These are phyloP conservation scores for Cutaneotrichosporon sp. DNA, from an alignment of 1,284 basidiomycete genomes.

Conservation along the genomic window DNA sequence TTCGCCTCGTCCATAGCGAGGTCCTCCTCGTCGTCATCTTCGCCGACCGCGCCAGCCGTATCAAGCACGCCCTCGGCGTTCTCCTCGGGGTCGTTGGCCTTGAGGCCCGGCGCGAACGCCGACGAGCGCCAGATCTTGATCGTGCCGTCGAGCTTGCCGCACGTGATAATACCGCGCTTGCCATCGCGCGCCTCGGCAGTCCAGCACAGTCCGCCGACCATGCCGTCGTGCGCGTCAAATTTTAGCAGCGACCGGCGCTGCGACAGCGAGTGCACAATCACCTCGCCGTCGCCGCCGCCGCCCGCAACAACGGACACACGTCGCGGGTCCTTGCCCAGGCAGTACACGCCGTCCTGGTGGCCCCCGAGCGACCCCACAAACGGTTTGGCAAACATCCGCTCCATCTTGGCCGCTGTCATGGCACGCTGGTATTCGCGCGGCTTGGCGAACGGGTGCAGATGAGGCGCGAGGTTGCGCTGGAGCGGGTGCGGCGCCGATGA, in stretches of 20 bases:
- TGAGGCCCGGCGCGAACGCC: slow-evolving; percentile 41
- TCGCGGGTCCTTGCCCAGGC: slow-evolving; percentile 70
- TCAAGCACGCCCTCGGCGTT: slow-evolving; percentile 36
- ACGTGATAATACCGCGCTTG: slow-evolving; percentile 70
- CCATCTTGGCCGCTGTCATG: slow-evolving; percentile 91
- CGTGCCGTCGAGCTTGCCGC: slow-evolving; percentile 77
- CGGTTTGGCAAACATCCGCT: slow-evolving; percentile 93
- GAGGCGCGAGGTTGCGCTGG: slow-evolving; percentile 86
- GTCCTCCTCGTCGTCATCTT: slow-evolving; percentile 43
- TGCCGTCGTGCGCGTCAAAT: slow-evolving; percentile 82
- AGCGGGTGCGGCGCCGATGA: slow-evolving; percentile 56
- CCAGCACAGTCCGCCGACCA: slow-evolving; percentile 66
- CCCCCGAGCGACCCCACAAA: slow-evolving; percentile 88
- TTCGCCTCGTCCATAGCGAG: slow-evolving; percentile 40
- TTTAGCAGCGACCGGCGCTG: slow-evolving; percentile 62
- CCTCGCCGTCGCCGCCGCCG: slow-evolving; percentile 91
- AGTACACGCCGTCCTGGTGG: slow-evolving; percentile 92
- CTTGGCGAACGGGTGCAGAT: slow-evolving; percentile 88
- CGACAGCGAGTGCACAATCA: slow-evolving; percentile 83
- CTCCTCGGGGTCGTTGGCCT: slow-evolving; percentile 41
- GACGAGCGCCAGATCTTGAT: slow-evolving; percentile 80
- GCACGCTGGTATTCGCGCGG: slow-evolving; percentile 91
- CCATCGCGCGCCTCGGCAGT: slow-evolving; percentile 48
- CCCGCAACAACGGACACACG: slow-evolving; percentile 79
- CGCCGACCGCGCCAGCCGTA: slow-evolving; percentile 40